Percentiles rank a stretch among this genome's conserved stretches.
phyloP scores from a whole-genome alignment of 129 eudicot species.

The Cynara cardunculus region DNA sequence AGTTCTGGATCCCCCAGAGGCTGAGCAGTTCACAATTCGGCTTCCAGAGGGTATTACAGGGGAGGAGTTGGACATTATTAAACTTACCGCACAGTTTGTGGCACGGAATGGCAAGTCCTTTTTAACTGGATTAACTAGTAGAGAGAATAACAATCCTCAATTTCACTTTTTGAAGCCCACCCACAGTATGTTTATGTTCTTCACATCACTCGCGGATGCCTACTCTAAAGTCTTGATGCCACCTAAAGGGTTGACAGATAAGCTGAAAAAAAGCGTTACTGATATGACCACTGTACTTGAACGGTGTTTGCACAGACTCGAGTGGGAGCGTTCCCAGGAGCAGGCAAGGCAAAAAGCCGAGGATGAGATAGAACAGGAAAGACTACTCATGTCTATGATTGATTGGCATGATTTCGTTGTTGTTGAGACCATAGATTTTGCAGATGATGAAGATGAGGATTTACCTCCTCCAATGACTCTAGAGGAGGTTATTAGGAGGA shows the following conservation, averaged over 20 bases:
- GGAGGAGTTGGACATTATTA: slow-evolving; percentile 77
- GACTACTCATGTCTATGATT: slow-evolving; percentile 81
- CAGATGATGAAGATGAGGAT: slow-evolving; percentile 83
- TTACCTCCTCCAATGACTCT: slow-evolving; percentile 89
- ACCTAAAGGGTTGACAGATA: slow-evolving; percentile 71
- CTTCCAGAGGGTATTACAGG: slow-evolving; percentile 89
- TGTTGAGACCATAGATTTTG: slow-evolving; percentile 81
- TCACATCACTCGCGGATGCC: slow-evolving; percentile 94
- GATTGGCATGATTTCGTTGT: slow-evolving; percentile 97
- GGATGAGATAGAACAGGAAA: slow-evolving; percentile 81
- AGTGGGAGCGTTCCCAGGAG: slow-evolving; percentile 87
- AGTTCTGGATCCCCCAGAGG: slow-evolving; percentile 85
- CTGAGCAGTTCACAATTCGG: slow-evolving; percentile 83
- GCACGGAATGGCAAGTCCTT: slow-evolving; percentile 83
- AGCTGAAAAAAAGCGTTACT: slow-evolving; percentile 55
- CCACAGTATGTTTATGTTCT: slow-evolving; percentile 89
- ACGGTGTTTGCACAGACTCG: slow-evolving; percentile 73
- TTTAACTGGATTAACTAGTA: slow-evolving; percentile 71
- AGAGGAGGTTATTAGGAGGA: slow-evolving; percentile 86
- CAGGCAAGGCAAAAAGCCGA: slow-evolving; percentile 93
- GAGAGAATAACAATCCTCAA: slow-evolving; percentile 80
- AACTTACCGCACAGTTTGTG: slow-evolving; percentile 87
- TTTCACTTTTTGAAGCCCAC: slow-evolving; percentile 87
- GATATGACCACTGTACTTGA: slow-evolving; percentile 84
- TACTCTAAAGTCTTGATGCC: slow-evolving; percentile 92